Base-by-base conservation (phyloP, 768 basidiomycete genomes). In the Suillus sp. region DNA sequence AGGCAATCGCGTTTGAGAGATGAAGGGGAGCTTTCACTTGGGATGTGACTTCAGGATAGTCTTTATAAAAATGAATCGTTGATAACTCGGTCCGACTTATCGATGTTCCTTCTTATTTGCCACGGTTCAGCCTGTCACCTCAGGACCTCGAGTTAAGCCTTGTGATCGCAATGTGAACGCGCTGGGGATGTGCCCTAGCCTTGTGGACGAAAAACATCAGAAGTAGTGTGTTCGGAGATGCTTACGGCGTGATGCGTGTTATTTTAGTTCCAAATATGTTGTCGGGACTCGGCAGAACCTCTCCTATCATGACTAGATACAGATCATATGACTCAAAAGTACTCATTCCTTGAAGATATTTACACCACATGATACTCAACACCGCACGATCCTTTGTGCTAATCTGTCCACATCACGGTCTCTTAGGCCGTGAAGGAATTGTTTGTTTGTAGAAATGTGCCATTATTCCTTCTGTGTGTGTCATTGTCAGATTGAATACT, bases 401-500 rank as follows among this genome's bases (percentile, higher is more conserved):
- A 18, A 18, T 20, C 10, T 38, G 25, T 38, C 10, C 25, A 38
- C 43, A 47, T 66, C 43, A 34, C 30, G 11, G 16, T 61, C 22
- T 64, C 54, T 62, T 70, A 48, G 76, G 75, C 20, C 70, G 71
- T 14, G 84, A 27, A 38, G 55, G 84, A 32, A 86, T 65, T 0
- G 64, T 74, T 65, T 92, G 91, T 3, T 80, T 77, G 73, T 93
- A 93, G 70, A 93, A 93, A 74, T 91, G 80, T 13, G 81, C 78
- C 85, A 93, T 87, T 22, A 93, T 81, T 0, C 71, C 83, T 66
- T 89, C 83, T 3, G 84, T 74, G 66, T 93, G 86, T 0, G 91
- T 86, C 4, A 86, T 78, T 0, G 91, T 88, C 55, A 94, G 74
- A 66, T 92, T 91, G 75, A 92, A 89, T 16, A 93, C 65, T 0